Evolutionary conservation across 768 basidiomycete species (phyloP), one percentile per base, ranked within the genome.

Genomic region (Phanerochaete sordida): DNA sequence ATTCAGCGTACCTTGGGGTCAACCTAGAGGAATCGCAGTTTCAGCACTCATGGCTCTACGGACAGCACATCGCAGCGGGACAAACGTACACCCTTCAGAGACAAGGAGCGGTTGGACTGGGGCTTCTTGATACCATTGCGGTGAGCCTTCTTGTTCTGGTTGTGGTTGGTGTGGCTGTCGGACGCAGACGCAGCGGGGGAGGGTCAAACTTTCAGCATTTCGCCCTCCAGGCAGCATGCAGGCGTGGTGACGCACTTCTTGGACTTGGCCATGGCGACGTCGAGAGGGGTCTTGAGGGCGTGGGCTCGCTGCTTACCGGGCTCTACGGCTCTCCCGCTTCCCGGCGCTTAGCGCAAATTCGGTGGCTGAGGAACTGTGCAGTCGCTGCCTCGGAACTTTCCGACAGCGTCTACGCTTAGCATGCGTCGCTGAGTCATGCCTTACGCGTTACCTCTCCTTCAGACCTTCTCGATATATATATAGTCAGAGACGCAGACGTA

Each of bases 101-200:
- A 95, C 66, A 88, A 83, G 67, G 90, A 84, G 69, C 86, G 83
- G 73, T 84, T 80, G 60, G 84, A 81, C 74, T 81, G 77, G 56
- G 93, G 89, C 74, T 82, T 85, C 80, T 90, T 93, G 81, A 98
- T 96, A 71, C 95, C 96, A 82, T 98, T 98, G 66, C 91, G 85
- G 82, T 98, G 96, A 66, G 96, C 94, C 86, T 97, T 98, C 77
- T 86, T 87, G 82, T 69, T 93, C 81, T 97, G 94, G 83, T 96
- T 97, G 84, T 96, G 95, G 77, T 92, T 93, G 70, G 90, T 93
- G 75, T 93, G 89, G 70, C 90, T 94, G 63, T 23, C 2, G 24
- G 26, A 13, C 39, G 59, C 62, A 48, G 47, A 43, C 39, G 39
- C 7, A 6, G 39, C 39, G 19, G 19, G 23, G 6, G 47, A 13